Evolutionary conservation across 331 rosid species (phyloP).

Genomic region (Rhamnella rubrinervis): DNA sequence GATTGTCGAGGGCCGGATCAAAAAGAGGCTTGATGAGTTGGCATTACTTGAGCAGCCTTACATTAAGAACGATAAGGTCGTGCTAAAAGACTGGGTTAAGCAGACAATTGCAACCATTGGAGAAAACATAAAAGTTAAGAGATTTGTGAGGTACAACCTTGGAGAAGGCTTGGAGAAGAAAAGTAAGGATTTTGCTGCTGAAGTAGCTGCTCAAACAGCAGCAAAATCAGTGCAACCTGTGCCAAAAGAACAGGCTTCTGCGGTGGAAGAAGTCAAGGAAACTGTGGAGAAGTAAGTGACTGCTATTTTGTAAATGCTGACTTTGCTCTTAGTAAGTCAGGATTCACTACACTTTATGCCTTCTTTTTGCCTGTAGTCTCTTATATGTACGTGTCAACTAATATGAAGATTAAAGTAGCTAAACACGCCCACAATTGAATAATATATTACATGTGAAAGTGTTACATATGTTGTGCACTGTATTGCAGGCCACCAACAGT

Average conservation of each 20-base stretch:
- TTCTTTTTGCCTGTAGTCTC: too few species aligned
- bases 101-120: constrained; percentile 91
- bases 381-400: too few species aligned
- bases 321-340: background rate
- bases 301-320: constrained; percentile 6
- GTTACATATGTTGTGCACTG: constrained; percentile 10
- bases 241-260: constrained; percentile 55
- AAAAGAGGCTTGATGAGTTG: constrained; percentile 81
- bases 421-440: background rate
- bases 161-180: constrained; percentile 95
- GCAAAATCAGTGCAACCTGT: constrained; percentile 49
- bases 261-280: constrained; percentile 50
- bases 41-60: constrained; percentile 91
- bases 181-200: constrained; percentile 96
- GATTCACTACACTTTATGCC: too few species aligned
- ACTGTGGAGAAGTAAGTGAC: constrained; percentile 61
- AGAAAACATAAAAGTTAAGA: constrained; percentile 85
- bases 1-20: constrained; percentile 88
- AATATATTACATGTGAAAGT: background rate
- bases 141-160: constrained; percentile 84
- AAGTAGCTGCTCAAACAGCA: constrained; percentile 94
- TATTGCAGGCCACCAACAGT: constrained; percentile 63
- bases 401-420: background rate
- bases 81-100: constrained; percentile 78
- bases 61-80: constrained; percentile 81